These are phyloP conservation scores for Stropharia rugosoannulata DNA, from an alignment of 768 basidiomycete species.

Conservation along the genomic window DNA sequence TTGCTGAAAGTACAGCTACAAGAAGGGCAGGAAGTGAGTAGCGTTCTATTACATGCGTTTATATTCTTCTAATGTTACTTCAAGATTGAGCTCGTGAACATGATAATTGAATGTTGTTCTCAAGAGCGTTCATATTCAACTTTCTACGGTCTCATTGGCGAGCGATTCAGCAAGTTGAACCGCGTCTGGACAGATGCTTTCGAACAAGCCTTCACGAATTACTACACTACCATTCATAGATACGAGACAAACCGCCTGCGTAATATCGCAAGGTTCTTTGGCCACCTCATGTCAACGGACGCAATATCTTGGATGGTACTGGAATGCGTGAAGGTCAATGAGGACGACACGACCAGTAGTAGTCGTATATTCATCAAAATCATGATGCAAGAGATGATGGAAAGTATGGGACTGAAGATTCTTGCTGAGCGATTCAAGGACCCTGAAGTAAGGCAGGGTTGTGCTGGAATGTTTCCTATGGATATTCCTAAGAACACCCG, in stretches of 20 bases:
- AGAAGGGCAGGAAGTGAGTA: constrained; percentile 89
- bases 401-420: constrained; percentile 85
- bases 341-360: constrained; percentile 96
- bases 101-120: constrained; percentile 99
- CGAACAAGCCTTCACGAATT: constrained; percentile 83
- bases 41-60: background rate
- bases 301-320: constrained; percentile 88
- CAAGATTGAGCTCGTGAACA: constrained; percentile 93
- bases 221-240: constrained; percentile 96
- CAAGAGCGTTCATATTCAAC: constrained; percentile 97
- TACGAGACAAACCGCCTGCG: constrained; percentile 98
- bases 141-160: constrained; percentile 96
- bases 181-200: constrained; percentile 90
- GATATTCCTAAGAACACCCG: constrained; percentile 97
- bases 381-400: constrained; percentile 92
- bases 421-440: constrained; percentile 92
- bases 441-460: constrained; percentile 71
- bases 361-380: constrained; percentile 98
- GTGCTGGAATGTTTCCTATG: constrained; percentile 89
- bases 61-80: background rate
- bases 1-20: constrained; percentile 88
- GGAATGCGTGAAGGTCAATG: constrained; percentile 87
- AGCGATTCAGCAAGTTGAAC: constrained; percentile 96
- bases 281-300: constrained; percentile 85
- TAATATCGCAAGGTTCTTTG: constrained; percentile 96